Base-by-base conservation (phyloP, 768 basidiomycete species). In the Gautieria morchelliformis region DNA sequence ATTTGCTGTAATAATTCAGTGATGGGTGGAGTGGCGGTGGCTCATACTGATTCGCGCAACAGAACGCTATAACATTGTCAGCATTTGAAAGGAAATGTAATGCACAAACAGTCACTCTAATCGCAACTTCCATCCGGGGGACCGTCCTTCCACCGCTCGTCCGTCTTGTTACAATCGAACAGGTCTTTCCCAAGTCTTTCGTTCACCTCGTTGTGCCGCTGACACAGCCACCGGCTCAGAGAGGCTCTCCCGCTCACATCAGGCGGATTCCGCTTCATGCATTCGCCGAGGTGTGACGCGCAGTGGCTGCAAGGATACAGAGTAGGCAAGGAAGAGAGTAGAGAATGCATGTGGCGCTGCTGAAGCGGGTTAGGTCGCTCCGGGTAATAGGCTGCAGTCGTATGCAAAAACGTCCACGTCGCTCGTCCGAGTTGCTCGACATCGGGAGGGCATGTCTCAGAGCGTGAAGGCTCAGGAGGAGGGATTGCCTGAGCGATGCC, bases 381-480 rank as follows among this genome's bases (percentile, higher is more conserved):
- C 27, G 95, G 93, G 71, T 93, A 98, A 71, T 97, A 96, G 20
- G 95, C 92, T 0, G 93, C 94, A 5, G 95, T 87, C 9, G 93
- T 85, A 66, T 97, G 95, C 33, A 98, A 76, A 78, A 98, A 98
- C 15, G 93, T 87, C 95, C 95, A 97, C 1, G 95, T 95, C 46
- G 94, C 87, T 50, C 84, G 83, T 2, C 95, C 95, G 50, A 98
- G 84, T 58, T 83, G 77, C 66, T 93, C 91, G 46, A 85, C 85
- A 69, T 97, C 94, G 0, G 93, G 85, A 12, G 95, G 95, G 67
- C 95, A 98, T 56, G 88, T 75, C 5, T 74, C 71, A 1, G 81
- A 80, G 20, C 77, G 82, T 17, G 68, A 69, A 5, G 69, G 60
- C 15, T 48, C 37, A 12, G 48, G 33, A 14, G 56, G 56, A 35